Conservation (phyloP, 192 early-diverging fungal species). For the Coemansia sp. region DNA sequence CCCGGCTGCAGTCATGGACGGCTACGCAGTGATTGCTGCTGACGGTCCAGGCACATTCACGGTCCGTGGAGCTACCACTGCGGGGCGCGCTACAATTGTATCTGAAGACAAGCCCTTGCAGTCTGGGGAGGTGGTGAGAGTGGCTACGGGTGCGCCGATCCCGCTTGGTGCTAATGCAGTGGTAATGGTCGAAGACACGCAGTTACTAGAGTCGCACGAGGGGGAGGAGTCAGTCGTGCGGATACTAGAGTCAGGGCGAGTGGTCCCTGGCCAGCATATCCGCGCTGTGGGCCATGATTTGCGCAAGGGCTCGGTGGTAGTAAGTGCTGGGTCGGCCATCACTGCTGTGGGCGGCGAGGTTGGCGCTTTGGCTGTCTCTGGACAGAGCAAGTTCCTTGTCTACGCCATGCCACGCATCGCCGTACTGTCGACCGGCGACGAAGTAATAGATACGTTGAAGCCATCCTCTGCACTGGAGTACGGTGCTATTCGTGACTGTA, state of each 20-base stretch:
- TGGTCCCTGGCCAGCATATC: slow-evolving; percentile 67
- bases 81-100: slow-evolving; percentile 36
- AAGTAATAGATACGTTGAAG: slow-evolving; percentile 66
- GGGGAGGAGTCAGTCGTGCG: slow-evolving; percentile 56
- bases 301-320: slow-evolving; percentile 62
- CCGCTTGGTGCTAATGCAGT: slow-evolving; percentile 85
- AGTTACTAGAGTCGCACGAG: slow-evolving; percentile 59
- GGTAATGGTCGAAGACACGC: slow-evolving; percentile 97
- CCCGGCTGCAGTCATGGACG: slow-evolving; percentile 89
- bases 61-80: slow-evolving; percentile 64
- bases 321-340: slow-evolving; percentile 61
- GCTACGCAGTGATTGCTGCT: slow-evolving; percentile 85
- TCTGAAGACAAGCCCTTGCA: slow-evolving; percentile 25
- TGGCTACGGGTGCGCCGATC: slow-evolving; percentile 89
- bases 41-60: slow-evolving; percentile 83
- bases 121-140: slow-evolving; percentile 68
- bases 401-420: slow-evolving; percentile 70
- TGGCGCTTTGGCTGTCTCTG: slow-evolving; percentile 80
- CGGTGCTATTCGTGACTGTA: slow-evolving; percentile 84
- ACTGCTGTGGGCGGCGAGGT: slow-evolving; percentile 81
- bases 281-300: slow-evolving; percentile 83
- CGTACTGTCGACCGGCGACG: slow-evolving; percentile 90
- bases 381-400: slow-evolving; percentile 57
- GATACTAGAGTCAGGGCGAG: slow-evolving; percentile 16
- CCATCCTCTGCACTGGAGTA: not conserved